Conservation (phyloP, 2,329 filamentous ascomycete species). For the Torrubiellomyces zombiae region DNA sequence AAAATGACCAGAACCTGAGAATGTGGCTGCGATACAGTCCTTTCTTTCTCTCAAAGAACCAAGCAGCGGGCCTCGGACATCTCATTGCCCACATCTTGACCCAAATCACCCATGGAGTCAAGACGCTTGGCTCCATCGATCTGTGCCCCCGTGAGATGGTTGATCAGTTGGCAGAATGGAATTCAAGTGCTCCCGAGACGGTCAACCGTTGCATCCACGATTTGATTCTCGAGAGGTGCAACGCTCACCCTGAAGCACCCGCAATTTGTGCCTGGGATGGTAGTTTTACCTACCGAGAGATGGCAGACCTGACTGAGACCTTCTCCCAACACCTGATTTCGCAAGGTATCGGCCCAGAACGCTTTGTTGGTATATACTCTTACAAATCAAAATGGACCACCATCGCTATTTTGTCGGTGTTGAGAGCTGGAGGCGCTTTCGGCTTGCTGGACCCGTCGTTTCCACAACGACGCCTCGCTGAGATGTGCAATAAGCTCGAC, state of each 20-base stretch:
- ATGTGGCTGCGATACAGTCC: too few species aligned
- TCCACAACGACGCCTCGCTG: too few species aligned
- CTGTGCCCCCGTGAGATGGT: too few species aligned
- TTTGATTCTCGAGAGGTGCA: background rate
- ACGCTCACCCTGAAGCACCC: constrained; percentile 6
- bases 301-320: constrained; percentile 9
- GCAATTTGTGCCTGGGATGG: constrained; percentile 17
- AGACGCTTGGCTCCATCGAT: too few species aligned
- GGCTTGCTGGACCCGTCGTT: constrained; percentile 11
- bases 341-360: constrained; percentile 10
- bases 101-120: too few species aligned
- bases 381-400: constrained; percentile 16
- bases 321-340: constrained; percentile 8
- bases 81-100: too few species aligned
- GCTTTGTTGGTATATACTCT: constrained; percentile 14
- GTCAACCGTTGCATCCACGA: background rate
- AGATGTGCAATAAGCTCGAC: too few species aligned
- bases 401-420: constrained; percentile 13
- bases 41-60: too few species aligned
- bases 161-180: background rate
- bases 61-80: too few species aligned
- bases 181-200: background rate
- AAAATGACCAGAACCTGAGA: too few species aligned
- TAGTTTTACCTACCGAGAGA: constrained; percentile 12
- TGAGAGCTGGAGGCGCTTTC: constrained; percentile 18